These are phyloP conservation scores for Fusarium chlamydosporum DNA, from an alignment of 2,329 filamentous ascomycete species.

Conservation along the genomic window DNA sequence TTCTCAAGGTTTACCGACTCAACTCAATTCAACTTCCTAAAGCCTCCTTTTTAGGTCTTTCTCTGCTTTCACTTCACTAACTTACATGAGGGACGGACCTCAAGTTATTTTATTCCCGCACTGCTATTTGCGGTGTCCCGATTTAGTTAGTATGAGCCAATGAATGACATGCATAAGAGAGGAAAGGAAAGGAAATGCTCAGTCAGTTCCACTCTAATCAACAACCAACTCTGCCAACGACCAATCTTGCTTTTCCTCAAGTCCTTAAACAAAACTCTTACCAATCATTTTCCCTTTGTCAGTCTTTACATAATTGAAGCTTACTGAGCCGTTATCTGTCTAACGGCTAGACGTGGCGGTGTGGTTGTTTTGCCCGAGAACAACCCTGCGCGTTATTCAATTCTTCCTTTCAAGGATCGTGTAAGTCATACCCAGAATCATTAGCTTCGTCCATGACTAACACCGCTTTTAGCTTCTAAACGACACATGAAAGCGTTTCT, in stretches of 20 bases:
- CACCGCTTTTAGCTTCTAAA: not conserved
- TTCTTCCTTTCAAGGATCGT: conserved; percentile 1
- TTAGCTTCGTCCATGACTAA: not conserved
- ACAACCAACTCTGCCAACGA: conserved; percentile 3
- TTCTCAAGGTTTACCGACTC: too few relatives aligned
- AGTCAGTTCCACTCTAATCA: conserved; percentile 9
- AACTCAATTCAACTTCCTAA: too few relatives aligned
- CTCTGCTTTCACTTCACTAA: not conserved
- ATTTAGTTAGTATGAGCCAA: conserved; percentile 10
- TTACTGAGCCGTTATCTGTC: not conserved
- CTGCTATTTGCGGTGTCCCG: not conserved
- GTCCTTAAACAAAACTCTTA: not conserved
- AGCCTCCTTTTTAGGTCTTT: too few relatives aligned
- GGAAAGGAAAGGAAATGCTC: not conserved
- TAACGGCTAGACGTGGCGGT: not conserved
- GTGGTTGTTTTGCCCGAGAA: not conserved
- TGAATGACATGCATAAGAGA: not conserved
- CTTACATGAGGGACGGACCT: not conserved
- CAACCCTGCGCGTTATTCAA: conserved; percentile 1
- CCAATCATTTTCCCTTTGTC: not conserved
- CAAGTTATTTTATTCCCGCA: not conserved
- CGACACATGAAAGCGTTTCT: not conserved
- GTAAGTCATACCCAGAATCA: conserved; percentile 7
- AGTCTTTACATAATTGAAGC: not conserved
- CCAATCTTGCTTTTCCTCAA: not conserved